A percentile compares a stretch with the other conserved stretches of the same genome.
These are phyloP conservation scores for Furcasterigmium furcatum DNA, from an alignment of 2,329 filamentous ascomycete genomes.

Conservation along the genomic window DNA sequence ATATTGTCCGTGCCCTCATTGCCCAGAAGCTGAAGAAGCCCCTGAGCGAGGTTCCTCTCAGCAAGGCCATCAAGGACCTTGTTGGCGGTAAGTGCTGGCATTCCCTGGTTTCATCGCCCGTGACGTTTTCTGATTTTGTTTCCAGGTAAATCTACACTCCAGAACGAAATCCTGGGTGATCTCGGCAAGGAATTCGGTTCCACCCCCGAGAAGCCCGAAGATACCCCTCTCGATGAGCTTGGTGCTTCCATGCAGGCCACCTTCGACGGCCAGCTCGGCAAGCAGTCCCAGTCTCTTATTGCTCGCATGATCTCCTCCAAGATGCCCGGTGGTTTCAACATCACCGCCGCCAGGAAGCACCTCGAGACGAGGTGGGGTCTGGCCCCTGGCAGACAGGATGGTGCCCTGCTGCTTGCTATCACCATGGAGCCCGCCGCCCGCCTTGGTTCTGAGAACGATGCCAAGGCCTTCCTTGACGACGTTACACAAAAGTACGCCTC, in stretches of 20 bases:
- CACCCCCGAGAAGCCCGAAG: slow-evolving; percentile 97
- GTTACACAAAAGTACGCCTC: slow-evolving; percentile 86
- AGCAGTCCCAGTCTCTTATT: slow-evolving; percentile 90
- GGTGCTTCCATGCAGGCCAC: slow-evolving; percentile 94
- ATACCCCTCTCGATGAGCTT: slow-evolving; percentile 92
- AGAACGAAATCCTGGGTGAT: slow-evolving; percentile 98
- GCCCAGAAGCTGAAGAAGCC: slow-evolving; percentile 98
- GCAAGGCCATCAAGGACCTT: slow-evolving; percentile 97
- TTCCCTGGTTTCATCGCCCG: neutral
- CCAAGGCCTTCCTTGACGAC: slow-evolving; percentile 88
- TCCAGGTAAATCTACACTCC: slow-evolving; percentile 91
- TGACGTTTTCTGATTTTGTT: neutral
- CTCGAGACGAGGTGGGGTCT: slow-evolving; percentile 92
- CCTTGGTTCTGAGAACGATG: slow-evolving; percentile 84
- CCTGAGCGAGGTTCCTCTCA: slow-evolving; percentile 81
- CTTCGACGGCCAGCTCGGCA: slow-evolving; percentile 98
- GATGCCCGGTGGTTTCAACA: slow-evolving; percentile 99
- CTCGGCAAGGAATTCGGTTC: slow-evolving; percentile 98
- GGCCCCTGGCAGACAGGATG: slow-evolving; percentile 82
- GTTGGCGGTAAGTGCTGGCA: slow-evolving; percentile 73
- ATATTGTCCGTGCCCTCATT: slow-evolving; percentile 84
- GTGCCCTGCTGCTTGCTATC: slow-evolving; percentile 80
- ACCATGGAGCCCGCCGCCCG: slow-evolving; percentile 91
- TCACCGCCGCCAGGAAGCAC: slow-evolving; percentile 92
- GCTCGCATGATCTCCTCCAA: slow-evolving; percentile 96